Evolutionary conservation across 805 yeast genomes (phyloP).

Genomic region (Candida caryicola): DNA sequence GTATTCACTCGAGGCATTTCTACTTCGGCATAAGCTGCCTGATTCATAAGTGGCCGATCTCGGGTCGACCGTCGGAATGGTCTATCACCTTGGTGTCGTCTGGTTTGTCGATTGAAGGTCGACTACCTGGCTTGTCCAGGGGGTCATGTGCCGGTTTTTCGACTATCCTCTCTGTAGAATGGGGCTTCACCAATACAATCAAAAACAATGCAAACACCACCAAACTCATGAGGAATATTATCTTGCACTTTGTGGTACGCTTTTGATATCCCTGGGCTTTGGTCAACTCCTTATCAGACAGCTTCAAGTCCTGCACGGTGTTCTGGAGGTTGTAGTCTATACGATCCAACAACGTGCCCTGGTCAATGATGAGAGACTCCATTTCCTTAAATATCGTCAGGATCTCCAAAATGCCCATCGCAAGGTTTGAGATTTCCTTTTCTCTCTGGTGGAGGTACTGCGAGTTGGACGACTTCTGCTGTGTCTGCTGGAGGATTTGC

Average conservation of each 20-base stretch:
- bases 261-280: constrained; percentile 81
- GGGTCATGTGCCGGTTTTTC: constrained; percentile 10
- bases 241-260: constrained; percentile 85
- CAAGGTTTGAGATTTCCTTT: constrained; percentile 83
- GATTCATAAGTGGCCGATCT: no score
- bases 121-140: not conserved
- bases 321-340: constrained; percentile 88
- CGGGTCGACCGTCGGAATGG: no score
- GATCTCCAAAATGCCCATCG: constrained; percentile 91
- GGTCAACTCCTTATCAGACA: constrained; percentile 73
- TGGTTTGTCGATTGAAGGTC: constrained; percentile 13
- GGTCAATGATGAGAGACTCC: constrained; percentile 89
- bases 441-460: constrained; percentile 66
- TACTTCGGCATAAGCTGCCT: no score
- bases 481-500: constrained; percentile 51
- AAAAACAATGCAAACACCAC: constrained; percentile 70
- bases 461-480: constrained; percentile 24
- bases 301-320: constrained; percentile 71
- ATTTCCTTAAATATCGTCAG: constrained; percentile 90
- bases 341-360: constrained; percentile 89
- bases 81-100: no score
- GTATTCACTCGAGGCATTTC: no score
- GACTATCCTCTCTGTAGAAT: constrained; percentile 24
- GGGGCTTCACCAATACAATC: constrained; percentile 67
- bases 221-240: constrained; percentile 70